These are phyloP conservation scores for Candida chauliodis DNA, from an alignment of 805 yeast species.

Conservation along the genomic window DNA sequence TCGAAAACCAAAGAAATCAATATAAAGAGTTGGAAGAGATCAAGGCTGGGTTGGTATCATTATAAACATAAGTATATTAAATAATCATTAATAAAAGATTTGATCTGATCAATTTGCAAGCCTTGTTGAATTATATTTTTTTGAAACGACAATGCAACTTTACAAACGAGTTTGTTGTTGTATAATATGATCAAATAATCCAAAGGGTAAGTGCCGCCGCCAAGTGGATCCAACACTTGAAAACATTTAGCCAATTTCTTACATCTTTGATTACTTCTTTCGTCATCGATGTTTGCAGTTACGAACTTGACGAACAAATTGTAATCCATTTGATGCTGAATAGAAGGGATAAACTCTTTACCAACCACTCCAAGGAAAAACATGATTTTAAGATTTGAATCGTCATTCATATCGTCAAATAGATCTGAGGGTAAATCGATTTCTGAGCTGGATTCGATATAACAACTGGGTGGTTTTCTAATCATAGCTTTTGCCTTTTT, in stretches of 20 bases:
- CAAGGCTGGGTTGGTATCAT: constrained; percentile 34
- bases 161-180: constrained; percentile 9
- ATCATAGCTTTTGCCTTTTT: not conserved
- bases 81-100: constrained; percentile 1
- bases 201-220: constrained; percentile 35
- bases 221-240: constrained; percentile 28
- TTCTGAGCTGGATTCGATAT: not conserved
- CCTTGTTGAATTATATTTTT: not conserved
- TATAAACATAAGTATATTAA: constrained; percentile 10
- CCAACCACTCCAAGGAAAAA: constrained; percentile 32
- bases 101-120: not conserved
- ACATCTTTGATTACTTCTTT: constrained; percentile 17
- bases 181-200: constrained; percentile 22
- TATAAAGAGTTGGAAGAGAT: constrained; percentile 41
- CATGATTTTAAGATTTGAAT: constrained; percentile 13
- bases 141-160: constrained; percentile 6
- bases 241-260: constrained; percentile 19
- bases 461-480: not conserved
- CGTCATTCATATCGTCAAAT: constrained; percentile 2
- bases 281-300: constrained; percentile 7
- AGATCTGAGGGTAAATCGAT: not conserved
- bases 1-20: constrained; percentile 37
- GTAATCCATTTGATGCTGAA: constrained; percentile 1
- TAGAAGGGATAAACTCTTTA: constrained; percentile 21
- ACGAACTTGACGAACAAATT: constrained; percentile 7